Conservation (phyloP, 2,329 filamentous ascomycete genomes). For the Beauveria asiatica region DNA sequence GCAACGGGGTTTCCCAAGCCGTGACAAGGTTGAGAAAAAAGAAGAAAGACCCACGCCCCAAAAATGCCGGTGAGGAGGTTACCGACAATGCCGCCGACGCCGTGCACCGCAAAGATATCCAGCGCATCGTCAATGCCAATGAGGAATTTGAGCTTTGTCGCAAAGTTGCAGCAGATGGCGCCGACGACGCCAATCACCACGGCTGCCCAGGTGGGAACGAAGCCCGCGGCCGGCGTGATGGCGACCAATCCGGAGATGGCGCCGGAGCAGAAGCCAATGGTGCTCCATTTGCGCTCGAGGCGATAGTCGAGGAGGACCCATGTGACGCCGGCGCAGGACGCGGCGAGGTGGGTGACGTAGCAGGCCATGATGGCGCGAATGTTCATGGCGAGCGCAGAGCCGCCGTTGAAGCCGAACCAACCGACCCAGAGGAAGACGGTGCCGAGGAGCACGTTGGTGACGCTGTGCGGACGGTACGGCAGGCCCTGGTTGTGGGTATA, state of each 20-base stretch:
- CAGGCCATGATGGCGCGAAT: constrained; percentile 84
- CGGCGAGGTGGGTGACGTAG: constrained; percentile 80
- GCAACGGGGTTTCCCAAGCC: constrained; percentile 10
- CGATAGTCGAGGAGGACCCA: constrained; percentile 85
- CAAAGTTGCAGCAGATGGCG: constrained; percentile 70
- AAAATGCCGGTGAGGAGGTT: constrained; percentile 73
- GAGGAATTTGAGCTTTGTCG: constrained; percentile 70
- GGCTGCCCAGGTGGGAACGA: constrained; percentile 58
- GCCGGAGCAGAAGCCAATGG: constrained; percentile 88
- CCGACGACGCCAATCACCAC: constrained; percentile 50
- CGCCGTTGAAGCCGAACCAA: constrained; percentile 95
- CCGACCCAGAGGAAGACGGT: constrained; percentile 81
- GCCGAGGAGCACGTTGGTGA: constrained; percentile 64
- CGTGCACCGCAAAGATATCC: constrained; percentile 88
- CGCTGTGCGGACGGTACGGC: constrained; percentile 64
- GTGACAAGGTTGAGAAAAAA: not conserved
- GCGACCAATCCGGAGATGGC: constrained; percentile 80
- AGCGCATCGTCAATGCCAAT: constrained; percentile 79
- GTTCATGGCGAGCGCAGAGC: constrained; percentile 72
- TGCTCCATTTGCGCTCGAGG: constrained; percentile 88
- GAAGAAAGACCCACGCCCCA: constrained; percentile 46
- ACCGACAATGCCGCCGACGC: constrained; percentile 71
- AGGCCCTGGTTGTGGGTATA: constrained; percentile 53
- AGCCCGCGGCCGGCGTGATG: constrained; percentile 77
- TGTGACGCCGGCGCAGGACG: constrained; percentile 69